A percentile compares a stretch with the other conserved stretches of the same genome.
These are phyloP conservation scores for Prunus salicina DNA, from an alignment of 306 rosid genomes.

Conservation along the genomic window DNA sequence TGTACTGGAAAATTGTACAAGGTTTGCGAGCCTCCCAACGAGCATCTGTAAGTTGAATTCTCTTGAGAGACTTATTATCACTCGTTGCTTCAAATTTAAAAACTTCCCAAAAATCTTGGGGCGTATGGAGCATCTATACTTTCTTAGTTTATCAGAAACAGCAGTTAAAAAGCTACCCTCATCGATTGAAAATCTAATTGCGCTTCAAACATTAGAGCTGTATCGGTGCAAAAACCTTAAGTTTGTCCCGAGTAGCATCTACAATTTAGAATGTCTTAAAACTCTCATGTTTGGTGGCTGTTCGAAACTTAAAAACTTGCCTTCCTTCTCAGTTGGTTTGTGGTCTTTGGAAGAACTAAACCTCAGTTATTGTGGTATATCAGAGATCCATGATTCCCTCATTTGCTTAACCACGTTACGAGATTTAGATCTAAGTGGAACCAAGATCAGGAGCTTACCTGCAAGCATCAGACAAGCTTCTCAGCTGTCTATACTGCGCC, in stretches of 20 bases:
- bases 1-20: background rate
- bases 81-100: background rate
- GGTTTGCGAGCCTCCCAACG: background rate
- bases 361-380: background rate
- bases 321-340: background rate
- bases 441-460: background rate
- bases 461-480: constrained; percentile 12
- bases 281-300: background rate
- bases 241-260: background rate
- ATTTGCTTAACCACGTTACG: background rate
- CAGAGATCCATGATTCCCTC: background rate
- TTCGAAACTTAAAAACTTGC: background rate
- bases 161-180: background rate
- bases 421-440: background rate
- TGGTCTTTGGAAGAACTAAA: background rate
- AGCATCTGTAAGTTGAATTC: background rate
- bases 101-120: background rate
- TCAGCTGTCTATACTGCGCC: background rate
- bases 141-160: background rate
- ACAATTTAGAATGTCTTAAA: background rate
- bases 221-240: background rate
- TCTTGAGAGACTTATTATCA: background rate
- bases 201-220: background rate
- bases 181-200: background rate
- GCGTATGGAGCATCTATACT: background rate